phyloP scores from a whole-genome alignment of 768 basidiomycete species.

The Tylopilus sp. region DNA sequence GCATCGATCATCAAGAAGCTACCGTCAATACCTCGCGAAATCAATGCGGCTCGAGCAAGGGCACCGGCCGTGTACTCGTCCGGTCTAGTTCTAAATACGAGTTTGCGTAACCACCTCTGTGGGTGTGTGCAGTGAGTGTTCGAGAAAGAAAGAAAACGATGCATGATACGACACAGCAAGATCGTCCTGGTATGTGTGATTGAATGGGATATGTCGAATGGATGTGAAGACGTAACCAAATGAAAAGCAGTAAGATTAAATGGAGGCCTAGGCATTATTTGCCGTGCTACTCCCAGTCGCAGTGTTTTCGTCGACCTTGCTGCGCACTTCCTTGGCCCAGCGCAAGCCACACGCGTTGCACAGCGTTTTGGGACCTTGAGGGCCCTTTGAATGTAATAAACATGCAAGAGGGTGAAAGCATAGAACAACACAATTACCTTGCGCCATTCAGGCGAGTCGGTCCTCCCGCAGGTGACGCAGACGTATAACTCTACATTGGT shows the following conservation, averaged over 20 bases:
- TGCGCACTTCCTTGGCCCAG: constrained; percentile 79
- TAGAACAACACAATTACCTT: constrained; percentile 47
- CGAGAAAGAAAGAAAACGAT: constrained; percentile 21
- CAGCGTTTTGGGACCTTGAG: constrained; percentile 92
- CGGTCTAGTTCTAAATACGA: constrained; percentile 9
- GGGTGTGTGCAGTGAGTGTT: constrained; percentile 4
- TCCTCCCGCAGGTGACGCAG: constrained; percentile 89
- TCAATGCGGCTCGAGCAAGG: constrained; percentile 6
- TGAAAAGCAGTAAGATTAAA: not conserved
- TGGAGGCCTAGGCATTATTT: constrained; percentile 13
- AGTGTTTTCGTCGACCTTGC: constrained; percentile 34
- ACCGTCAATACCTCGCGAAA: not conserved
- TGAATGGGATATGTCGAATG: constrained; percentile 2
- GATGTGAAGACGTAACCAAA: not conserved
- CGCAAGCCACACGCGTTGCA: constrained; percentile 95
- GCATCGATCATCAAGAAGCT: not conserved
- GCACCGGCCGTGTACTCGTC: constrained; percentile 1
- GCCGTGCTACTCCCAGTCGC: constrained; percentile 22
- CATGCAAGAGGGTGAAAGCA: constrained; percentile 10
- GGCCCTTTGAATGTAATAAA: constrained; percentile 54
- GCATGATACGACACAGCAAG: constrained; percentile 4
- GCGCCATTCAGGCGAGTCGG: constrained; percentile 97
- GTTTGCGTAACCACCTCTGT: constrained; percentile 4
- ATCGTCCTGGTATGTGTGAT: constrained; percentile 4
- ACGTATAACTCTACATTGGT: constrained; percentile 66